phyloP scores from a whole-genome alignment of 208 protist species.

The Acanthamoeba lenticulata region DNA sequence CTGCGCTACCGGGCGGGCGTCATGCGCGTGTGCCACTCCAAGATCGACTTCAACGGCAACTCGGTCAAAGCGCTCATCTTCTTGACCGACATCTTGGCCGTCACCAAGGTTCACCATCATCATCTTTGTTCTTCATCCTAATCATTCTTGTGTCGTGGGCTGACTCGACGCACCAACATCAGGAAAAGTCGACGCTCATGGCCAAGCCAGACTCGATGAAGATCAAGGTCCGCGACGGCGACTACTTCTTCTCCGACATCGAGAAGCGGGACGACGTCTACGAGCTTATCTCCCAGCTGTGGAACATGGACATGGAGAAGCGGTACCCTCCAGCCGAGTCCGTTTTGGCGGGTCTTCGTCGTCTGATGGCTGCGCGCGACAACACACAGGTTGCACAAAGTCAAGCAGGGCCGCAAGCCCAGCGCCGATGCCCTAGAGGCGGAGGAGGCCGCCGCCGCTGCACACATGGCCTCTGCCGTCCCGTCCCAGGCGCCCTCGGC shows the following conservation, averaged over 20 bases:
- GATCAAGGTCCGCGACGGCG: neutral
- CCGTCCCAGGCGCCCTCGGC: too few species aligned
- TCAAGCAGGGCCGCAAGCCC: neutral
- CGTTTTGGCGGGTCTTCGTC: too few species aligned
- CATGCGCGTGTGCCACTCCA: conserved; percentile 8
- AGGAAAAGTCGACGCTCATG: conserved; percentile 18
- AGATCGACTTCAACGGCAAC: neutral
- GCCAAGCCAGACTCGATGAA: neutral
- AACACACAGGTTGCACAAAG: neutral
- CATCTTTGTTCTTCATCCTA: too few species aligned
- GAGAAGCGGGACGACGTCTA: conserved; percentile 55
- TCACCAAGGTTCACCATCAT: neutral
- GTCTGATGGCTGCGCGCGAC: too few species aligned
- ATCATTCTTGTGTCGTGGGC: neutral
- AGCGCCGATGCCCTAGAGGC: neutral
- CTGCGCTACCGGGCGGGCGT: conserved; percentile 14
- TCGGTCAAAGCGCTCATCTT: neutral
- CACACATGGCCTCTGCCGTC: too few species aligned
- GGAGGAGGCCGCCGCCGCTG: too few species aligned
- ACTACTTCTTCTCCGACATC: conserved; percentile 58
- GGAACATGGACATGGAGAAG: conserved; percentile 67
- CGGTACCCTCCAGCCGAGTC: neutral
- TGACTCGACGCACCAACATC: neutral
- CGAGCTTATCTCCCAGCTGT: conserved; percentile 61
- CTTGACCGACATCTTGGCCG: neutral